Evolutionary conservation across 2,329 filamentous ascomycete species (phyloP), one percentile per base, ranked within the genome.

Genomic region (Paecilomyces fulvus): DNA sequence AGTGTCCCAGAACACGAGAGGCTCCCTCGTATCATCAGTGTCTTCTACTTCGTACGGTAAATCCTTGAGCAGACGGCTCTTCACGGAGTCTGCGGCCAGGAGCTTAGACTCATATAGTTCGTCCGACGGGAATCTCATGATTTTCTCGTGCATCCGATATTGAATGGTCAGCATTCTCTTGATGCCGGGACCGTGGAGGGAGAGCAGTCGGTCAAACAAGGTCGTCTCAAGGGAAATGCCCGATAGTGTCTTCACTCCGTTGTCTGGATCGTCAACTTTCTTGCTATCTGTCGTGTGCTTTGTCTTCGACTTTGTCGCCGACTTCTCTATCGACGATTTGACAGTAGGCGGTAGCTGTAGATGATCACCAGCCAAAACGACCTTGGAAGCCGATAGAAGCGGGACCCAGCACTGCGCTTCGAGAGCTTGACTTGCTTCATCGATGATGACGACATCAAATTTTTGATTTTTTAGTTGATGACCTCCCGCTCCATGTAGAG

Each of bases 321-420:
- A 62, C 37, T 69, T 73, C 46, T 70, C 66, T 20, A 68, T 79
- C 9, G 84, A 74, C 1, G 88, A 92, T 73, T 96, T 97, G 73
- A 99, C 91, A 0, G 92, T 97, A 12, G 94, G 94, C 20, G 92
- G 92, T 55, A 99, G 77, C 73, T 99, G 94, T 54, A 97, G 76
- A 71, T 97, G 94, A 69, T 99, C 94, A 51, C 94, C 94, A 0
- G 94, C 94, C 60, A 95, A 86, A 8, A 99, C 86, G 8, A 90
- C 86, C 75, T 96, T 97, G 0, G 90, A 77, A 43, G 80, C 90
- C 46, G 83, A 81, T 17, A 96, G 75, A 51, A 99, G 75, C 10
- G 94, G 86, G 53, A 97, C 92, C 94, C 94, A 99, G 75, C 92
- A 96, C 72, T 97, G 92, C 0, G 94, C 92, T 73, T 99, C 94